Evolutionary conservation across 768 basidiomycete genomes (phyloP).

Genomic region (Kwoniella mangroviensis): DNA sequence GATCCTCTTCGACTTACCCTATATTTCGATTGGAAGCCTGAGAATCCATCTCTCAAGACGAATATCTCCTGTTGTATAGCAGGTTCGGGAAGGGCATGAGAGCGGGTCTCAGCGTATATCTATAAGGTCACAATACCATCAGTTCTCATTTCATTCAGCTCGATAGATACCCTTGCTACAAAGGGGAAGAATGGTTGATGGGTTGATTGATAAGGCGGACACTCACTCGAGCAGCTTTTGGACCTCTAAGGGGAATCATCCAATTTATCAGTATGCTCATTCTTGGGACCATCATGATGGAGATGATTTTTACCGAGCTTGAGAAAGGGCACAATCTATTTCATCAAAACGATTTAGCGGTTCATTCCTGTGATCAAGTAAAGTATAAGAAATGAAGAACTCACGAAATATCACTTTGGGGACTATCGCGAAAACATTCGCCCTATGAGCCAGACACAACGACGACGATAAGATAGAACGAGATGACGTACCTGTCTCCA

Average conservation of each 20-base stretch:
- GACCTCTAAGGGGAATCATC: conserved; percentile 39
- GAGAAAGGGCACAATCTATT: conserved; percentile 55
- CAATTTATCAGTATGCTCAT: conserved; percentile 15
- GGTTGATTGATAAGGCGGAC: no score
- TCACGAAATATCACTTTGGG: conserved; percentile 55
- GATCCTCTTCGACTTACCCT: conserved; percentile 33
- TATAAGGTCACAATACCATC: conserved; percentile 9
- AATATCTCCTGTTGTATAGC: conserved; percentile 44
- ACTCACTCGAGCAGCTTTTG: conserved; percentile 55
- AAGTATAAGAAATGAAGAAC: conserved; percentile 8
- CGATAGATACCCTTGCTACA: no score
- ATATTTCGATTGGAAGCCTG: conserved; percentile 53
- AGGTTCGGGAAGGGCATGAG: conserved; percentile 22
- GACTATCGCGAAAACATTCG: conserved; percentile 21
- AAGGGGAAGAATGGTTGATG: no score
- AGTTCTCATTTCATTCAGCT: no score
- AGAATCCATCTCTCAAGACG: conserved; percentile 55
- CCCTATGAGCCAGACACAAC: no score
- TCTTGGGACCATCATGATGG: no score
- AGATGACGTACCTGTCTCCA: no score
- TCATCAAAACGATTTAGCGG: no score
- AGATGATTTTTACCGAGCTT: conserved; percentile 51
- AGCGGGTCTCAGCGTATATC: conserved; percentile 55
- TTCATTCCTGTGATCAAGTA: not conserved
- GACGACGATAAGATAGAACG: no score